These are phyloP conservation scores for Hemisphaericaspora xylofermentans DNA, from an alignment of 1,139 yeast genomes.

Conservation along the genomic window DNA sequence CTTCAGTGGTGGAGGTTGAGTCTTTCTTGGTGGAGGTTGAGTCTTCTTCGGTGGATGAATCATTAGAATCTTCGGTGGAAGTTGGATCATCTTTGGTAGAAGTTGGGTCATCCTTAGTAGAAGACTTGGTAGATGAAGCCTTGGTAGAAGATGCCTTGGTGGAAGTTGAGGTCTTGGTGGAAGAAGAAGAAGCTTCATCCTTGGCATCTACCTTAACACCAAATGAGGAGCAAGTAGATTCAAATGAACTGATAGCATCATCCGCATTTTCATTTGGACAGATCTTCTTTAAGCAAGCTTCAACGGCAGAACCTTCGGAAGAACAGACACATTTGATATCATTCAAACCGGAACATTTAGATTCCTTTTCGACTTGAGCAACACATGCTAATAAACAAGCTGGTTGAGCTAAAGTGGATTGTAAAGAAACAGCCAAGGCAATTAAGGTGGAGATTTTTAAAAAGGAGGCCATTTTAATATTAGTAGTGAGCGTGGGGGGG, in stretches of 20 bases:
- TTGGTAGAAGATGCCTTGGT: conserved; percentile 30
- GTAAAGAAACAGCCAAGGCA: conserved; percentile 50
- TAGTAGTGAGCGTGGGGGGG: neutral
- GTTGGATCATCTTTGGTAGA: conserved; percentile 17
- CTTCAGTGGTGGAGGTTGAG: conserved; percentile 18
- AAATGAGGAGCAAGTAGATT: conserved; percentile 50
- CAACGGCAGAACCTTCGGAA: conserved; percentile 47
- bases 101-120: conserved; percentile 14
- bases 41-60: conserved; percentile 16
- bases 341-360: conserved; percentile 56
- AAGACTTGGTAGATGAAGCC: conserved; percentile 24
- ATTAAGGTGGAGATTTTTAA: conserved; percentile 44
- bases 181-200: conserved; percentile 24
- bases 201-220: conserved; percentile 17
- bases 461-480: conserved; percentile 17
- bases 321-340: conserved; percentile 68
- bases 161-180: conserved; percentile 29
- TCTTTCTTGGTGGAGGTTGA: conserved; percentile 15
- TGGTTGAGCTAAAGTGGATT: conserved; percentile 68
- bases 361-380: conserved; percentile 59
- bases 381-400: conserved; percentile 91
- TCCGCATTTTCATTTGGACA: conserved; percentile 66
- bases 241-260: conserved; percentile 58
- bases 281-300: conserved; percentile 57
- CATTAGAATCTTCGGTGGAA: conserved; percentile 18